Conservation (phyloP, 768 basidiomycete genomes). For the Suillus hirtellus region DNA sequence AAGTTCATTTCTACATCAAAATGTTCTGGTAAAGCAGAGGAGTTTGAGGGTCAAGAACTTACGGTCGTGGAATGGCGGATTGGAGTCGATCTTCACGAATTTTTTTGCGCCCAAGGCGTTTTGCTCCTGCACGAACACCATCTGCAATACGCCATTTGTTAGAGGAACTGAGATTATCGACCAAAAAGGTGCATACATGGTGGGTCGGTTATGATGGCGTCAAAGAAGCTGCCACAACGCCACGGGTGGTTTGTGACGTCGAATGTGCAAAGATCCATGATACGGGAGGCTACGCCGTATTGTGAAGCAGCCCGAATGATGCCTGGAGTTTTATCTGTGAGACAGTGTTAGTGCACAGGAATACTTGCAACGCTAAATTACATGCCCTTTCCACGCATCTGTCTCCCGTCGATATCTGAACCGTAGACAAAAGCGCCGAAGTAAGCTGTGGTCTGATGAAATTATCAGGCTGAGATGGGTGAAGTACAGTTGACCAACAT, state of each 20-base stretch:
- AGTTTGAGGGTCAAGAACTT: constrained; percentile 26
- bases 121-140: constrained; percentile 88
- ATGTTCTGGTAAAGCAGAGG: background rate
- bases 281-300: constrained; percentile 71
- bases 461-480: background rate
- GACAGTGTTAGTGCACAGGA: background rate
- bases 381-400: constrained; percentile 91
- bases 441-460: constrained; percentile 70
- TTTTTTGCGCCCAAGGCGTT: constrained; percentile 72
- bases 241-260: constrained; percentile 91
- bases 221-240: constrained; percentile 87
- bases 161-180: background rate
- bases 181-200: constrained; percentile 62
- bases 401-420: constrained; percentile 95
- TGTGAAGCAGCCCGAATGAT: constrained; percentile 79
- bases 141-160: constrained; percentile 48
- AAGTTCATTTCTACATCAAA: constrained; percentile 49
- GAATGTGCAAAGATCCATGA: constrained; percentile 87
- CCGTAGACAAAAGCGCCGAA: constrained; percentile 89
- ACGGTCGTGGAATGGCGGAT: constrained; percentile 45
- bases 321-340: constrained; percentile 55
- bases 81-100: constrained; percentile 28
- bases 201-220: constrained; percentile 93
- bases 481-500: constrained; percentile 47
- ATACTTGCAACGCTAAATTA: constrained; percentile 9